phyloP scores from a whole-genome alignment of 2,329 filamentous ascomycete genomes.

The Colletotrichum liaoningense region DNA sequence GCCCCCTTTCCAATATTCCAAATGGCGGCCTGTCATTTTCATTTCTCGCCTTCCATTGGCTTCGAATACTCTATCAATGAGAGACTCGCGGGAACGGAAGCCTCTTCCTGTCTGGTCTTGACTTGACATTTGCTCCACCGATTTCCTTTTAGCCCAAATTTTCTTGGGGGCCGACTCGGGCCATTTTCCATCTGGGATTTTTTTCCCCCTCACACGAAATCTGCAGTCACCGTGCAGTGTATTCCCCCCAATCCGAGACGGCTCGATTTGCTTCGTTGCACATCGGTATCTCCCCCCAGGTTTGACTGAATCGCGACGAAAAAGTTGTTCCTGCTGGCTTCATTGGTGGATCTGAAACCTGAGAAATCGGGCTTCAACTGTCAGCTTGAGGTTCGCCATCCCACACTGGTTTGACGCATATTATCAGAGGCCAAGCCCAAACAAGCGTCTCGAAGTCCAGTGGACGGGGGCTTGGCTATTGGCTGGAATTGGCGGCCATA shows the following conservation, averaged over 20 bases:
- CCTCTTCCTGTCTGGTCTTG: slow-evolving; percentile 28
- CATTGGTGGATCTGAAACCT: slow-evolving; percentile 7
- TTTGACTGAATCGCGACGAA: slow-evolving; percentile 18
- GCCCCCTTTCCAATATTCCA: slow-evolving; percentile 27
- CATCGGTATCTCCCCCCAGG: not conserved
- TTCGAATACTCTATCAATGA: slow-evolving; percentile 5
- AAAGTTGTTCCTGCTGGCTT: not conserved
- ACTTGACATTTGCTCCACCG: slow-evolving; percentile 23
- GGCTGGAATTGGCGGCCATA: not conserved
- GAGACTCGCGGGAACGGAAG: slow-evolving; percentile 27
- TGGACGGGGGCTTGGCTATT: slow-evolving; percentile 15
- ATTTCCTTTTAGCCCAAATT: slow-evolving; percentile 17
- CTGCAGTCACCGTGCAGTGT: not conserved
- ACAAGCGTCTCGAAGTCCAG: slow-evolving; percentile 21
- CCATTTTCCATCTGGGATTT: slow-evolving; percentile 23
- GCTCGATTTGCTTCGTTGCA: slow-evolving; percentile 10
- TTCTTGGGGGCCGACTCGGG: slow-evolving; percentile 21
- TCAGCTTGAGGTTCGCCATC: not conserved
- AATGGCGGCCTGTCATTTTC: slow-evolving; percentile 21
- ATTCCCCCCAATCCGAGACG: slow-evolving; percentile 14
- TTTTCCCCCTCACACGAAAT: not conserved
- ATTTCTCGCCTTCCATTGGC: slow-evolving; percentile 22
- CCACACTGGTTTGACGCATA: not conserved
- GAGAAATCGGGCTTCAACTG: slow-evolving; percentile 8
- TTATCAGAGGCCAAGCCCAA: slow-evolving; percentile 5